These are phyloP conservation scores for Rosellinia necatrix DNA, from an alignment of 2,329 filamentous ascomycete species.

Conservation along the genomic window DNA sequence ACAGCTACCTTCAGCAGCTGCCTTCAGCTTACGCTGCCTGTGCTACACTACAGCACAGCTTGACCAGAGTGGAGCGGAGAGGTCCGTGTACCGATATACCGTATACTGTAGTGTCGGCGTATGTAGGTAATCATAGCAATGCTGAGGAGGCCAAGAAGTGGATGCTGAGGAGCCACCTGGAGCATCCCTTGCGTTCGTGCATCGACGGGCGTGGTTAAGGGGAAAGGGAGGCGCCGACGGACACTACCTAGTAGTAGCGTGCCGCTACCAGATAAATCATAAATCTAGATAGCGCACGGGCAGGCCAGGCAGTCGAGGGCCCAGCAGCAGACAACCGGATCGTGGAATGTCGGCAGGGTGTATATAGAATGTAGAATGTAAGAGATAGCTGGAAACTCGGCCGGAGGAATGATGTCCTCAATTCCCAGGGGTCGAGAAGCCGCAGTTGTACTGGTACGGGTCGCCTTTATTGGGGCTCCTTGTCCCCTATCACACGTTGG, in stretches of 20 bases:
- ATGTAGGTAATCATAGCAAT: neutral
- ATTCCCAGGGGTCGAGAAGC: constrained; percentile 25
- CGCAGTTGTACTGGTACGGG: constrained; percentile 28
- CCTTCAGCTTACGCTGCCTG: neutral
- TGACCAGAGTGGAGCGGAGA: constrained; percentile 10
- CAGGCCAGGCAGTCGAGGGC: too few species aligned
- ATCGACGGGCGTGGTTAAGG: constrained; percentile 9
- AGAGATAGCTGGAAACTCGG: too few species aligned
- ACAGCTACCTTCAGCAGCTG: too few species aligned
- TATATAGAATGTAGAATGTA: too few species aligned
- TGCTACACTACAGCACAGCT: too few species aligned
- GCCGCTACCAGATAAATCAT: too few species aligned
- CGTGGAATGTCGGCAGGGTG: too few species aligned
- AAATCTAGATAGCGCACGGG: too few species aligned
- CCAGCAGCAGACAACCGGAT: too few species aligned
- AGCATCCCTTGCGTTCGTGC: constrained; percentile 5
- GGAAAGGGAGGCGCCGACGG: constrained; percentile 7
- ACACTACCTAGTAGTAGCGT: too few species aligned
- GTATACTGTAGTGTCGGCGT: neutral
- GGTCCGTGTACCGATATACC: neutral
- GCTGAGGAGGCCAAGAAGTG: constrained; percentile 10
- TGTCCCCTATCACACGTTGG: too few species aligned
- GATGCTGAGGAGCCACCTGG: constrained; percentile 2
- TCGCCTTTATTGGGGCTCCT: too few species aligned
- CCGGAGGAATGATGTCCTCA: constrained; percentile 19